Conservation (phyloP, 2,329 filamentous ascomycete species). For the Clonostachys rhizophaga region DNA sequence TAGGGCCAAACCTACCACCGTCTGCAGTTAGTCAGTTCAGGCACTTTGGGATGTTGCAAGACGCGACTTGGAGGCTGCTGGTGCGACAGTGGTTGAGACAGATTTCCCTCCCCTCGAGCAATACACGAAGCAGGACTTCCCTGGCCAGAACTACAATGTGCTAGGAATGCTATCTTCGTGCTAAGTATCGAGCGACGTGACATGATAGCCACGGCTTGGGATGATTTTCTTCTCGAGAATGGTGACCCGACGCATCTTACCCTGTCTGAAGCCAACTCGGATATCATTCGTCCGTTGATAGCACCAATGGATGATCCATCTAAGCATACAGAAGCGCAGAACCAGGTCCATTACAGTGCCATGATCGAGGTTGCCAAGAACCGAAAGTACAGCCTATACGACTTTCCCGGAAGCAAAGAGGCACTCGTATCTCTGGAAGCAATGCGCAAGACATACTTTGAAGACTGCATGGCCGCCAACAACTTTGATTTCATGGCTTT, state of each 20-base stretch:
- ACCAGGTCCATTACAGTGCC: not conserved
- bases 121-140: constrained; percentile 38
- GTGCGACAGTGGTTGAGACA: constrained; percentile 33
- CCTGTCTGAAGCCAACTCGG: constrained; percentile 31
- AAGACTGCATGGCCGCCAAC: constrained; percentile 41
- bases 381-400: constrained; percentile 21
- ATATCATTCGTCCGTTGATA: constrained; percentile 25
- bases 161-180: constrained; percentile 16
- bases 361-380: not conserved
- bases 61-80: constrained; percentile 27
- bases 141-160: constrained; percentile 9
- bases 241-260: constrained; percentile 19
- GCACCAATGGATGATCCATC: constrained; percentile 4
- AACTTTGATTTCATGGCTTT: constrained; percentile 40
- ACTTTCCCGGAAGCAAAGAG: constrained; percentile 30
- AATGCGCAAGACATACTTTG: constrained; percentile 40
- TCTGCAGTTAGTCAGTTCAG: not conserved
- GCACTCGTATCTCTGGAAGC: constrained; percentile 40
- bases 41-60: constrained; percentile 22
- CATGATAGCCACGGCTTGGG: constrained; percentile 10
- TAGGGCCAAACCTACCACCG: not conserved
- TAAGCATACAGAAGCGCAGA: not conserved
- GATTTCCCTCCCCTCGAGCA: constrained; percentile 32
- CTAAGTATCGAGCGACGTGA: constrained; percentile 21
- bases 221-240: constrained; percentile 19